Conservation (phyloP, 2,329 filamentous ascomycete genomes). For the Massarina eburnea region DNA sequence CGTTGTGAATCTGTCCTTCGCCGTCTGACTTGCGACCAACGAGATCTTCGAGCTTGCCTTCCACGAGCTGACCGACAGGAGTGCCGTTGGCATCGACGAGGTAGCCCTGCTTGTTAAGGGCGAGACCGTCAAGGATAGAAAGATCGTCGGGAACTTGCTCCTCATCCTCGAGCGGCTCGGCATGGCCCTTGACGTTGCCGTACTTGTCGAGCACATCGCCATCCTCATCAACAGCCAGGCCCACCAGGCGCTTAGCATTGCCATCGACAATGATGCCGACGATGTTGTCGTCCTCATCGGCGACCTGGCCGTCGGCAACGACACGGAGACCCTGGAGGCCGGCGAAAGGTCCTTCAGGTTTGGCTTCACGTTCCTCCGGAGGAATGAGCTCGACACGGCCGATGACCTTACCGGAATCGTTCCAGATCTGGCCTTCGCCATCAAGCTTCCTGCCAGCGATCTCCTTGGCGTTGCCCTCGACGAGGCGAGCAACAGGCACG, state of each 20-base stretch:
- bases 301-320: conserved; percentile 51
- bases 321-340: conserved; percentile 53
- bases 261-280: conserved; percentile 59
- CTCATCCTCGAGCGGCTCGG: conserved; percentile 53
- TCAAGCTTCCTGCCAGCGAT: conserved; percentile 71
- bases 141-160: conserved; percentile 53
- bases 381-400: conserved; percentile 69
- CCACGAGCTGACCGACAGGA: conserved; percentile 58
- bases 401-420: conserved; percentile 71
- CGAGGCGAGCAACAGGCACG: conserved; percentile 61
- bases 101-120: conserved; percentile 61
- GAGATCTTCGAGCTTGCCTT: conserved; percentile 59
- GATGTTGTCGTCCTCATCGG: conserved; percentile 54
- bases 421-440: conserved; percentile 70
- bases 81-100: conserved; percentile 57
- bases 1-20: conserved; percentile 59
- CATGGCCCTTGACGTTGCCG: conserved; percentile 63
- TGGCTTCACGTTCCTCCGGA: conserved; percentile 61
- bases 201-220: conserved; percentile 64
- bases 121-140: conserved; percentile 56
- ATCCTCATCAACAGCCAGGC: conserved; percentile 62
- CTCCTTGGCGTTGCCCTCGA: conserved; percentile 66
- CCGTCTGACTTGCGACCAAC: conserved; percentile 58
- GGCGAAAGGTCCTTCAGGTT: conserved; percentile 54
- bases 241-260: conserved; percentile 61